Percentiles rank a stretch among this genome's conserved stretches.
These are phyloP conservation scores for Ophiostoma quercus DNA, from an alignment of 2,329 filamentous ascomycete species.

Conservation along the genomic window DNA sequence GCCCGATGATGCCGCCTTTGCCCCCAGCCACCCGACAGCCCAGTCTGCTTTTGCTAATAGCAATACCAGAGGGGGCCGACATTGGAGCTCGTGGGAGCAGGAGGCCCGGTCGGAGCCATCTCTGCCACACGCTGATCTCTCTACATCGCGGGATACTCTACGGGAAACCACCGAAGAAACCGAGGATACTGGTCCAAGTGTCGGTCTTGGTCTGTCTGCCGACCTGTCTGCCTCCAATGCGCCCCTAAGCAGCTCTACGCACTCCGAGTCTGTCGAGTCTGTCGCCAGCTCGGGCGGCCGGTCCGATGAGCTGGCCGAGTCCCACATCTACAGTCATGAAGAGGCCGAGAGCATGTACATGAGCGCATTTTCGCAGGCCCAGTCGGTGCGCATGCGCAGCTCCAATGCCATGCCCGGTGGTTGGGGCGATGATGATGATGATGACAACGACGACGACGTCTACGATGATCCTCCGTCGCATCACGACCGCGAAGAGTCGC, in stretches of 20 bases:
- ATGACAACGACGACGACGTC: neutral
- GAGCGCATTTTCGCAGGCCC: conserved; percentile 58
- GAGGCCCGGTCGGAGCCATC: conserved; percentile 38
- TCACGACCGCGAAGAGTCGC: conserved; percentile 1
- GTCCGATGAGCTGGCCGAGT: conserved; percentile 55
- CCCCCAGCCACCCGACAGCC: neutral
- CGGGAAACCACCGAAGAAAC: neutral
- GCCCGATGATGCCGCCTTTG: neutral
- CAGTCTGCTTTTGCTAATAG: neutral
- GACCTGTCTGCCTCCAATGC: neutral
- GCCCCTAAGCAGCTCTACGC: conserved; percentile 23
- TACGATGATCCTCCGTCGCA: conserved; percentile 1
- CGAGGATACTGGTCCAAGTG: neutral
- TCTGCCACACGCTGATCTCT: conserved; percentile 27
- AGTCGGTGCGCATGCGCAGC: conserved; percentile 32
- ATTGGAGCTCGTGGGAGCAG: conserved; percentile 21
- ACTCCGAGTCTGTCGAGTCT: conserved; percentile 27
- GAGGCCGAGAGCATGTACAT: conserved; percentile 85
- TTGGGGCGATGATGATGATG: conserved; percentile 39
- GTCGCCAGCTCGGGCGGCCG: conserved; percentile 27
- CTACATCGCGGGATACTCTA: neutral
- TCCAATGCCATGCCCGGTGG: conserved; percentile 45
- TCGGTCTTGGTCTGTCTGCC: conserved; percentile 18
- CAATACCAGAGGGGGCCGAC: neutral
- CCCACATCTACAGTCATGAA: conserved; percentile 69